Evolutionary conservation across 129 eudicot genomes (phyloP), one percentile per base, ranked within the genome.

Genomic region (Saposhnikovia divaricata): DNA sequence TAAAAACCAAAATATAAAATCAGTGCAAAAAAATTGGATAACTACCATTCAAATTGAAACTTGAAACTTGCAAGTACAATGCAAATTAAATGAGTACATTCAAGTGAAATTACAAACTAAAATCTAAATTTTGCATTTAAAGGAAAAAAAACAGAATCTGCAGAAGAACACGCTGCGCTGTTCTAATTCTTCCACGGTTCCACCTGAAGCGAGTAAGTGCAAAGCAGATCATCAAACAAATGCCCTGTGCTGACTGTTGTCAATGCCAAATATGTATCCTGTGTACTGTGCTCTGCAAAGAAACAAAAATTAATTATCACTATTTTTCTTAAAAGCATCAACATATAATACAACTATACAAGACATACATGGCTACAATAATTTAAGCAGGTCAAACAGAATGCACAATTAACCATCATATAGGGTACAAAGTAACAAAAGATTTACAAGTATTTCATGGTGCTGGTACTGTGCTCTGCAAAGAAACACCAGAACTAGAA

Each of bases 221-320:
- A 78, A 74, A 73, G 82, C 81, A 79, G 43, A 88, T 55, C 38
- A 81, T 75, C 83, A 86, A n/a, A 82, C 82, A 79, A 66, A 80
- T 83, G 40, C 83, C 80, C 55, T 89, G 75, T 78, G 96, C n/a
- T n/a, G n/a, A n/a, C n/a, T n/a, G n/a, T 80, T 68, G 44, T 86
- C 87, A 86, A 82, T 31, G 98, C 90, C 83, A 91, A 80, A 77
- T 91, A 94, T 43, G 81, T 87, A 90, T 91, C 98, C 77, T 79
- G 83, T 23, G 97, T 81, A n/a, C n/a, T n/a, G n/a, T n/a, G 87
- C 97, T 89, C 98, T 93, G 93, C 19, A 81, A 53, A 2, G 48
- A 65, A 46, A 53, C 15, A 31, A 31, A 12, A 66, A 66, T 3
- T 4, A 5, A 1, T 31, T 66, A 19, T 66, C 16, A 65, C 39